Base-by-base conservation (phyloP, 1,139 yeast genomes). In the Magnusiomyces sp. region DNA sequence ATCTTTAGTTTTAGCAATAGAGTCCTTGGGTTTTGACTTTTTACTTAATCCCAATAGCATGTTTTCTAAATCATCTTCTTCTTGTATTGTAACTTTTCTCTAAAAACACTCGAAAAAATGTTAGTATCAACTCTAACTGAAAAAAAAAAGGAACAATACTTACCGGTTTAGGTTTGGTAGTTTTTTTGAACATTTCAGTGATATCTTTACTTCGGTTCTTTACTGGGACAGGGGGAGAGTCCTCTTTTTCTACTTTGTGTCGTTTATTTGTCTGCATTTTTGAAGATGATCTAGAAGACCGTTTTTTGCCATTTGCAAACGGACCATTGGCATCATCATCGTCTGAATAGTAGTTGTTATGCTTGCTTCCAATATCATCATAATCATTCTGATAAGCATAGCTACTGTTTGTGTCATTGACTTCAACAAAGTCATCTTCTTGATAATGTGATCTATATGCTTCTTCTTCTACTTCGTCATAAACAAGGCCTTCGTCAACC, bases 281-380 rank as follows among this genome's bases (percentile, higher is more conserved):
- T 34, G 42, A 16, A 31, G n/a, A 58, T 41, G 79, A 54, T 68
- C 70, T 34, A 76, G 60, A 44, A n/a, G 13, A 14, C 6, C 19
- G 16, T 19, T 16, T 16, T 23, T n/a, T 29, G 9, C 34, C 36
- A 13, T n/a, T 11, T 4, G n/a, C 17, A 5, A 19, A 14, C 16
- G 75, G 74, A 56, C 75, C 80, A 56, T 75, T 76, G 43, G 76
- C 70, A 34, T 69, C 63, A 2, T 69, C 64, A 46, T 69, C 65
- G 2, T 59, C 55, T 17, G 65, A 48, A 27, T 47, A 47, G 44
- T 52, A 41, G 31, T 45, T 41, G 37, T 46, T 44, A 13, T 43
- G 40, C 2, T 42, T 17, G 38, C 50, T 53, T 13, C 55, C 54
- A 5, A 51, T 47, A 32, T 51, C 54, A 32, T 52, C 50, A 20